Conservation (phyloP, 78 protist genomes). For the Goniomonas avonlea region DNA sequence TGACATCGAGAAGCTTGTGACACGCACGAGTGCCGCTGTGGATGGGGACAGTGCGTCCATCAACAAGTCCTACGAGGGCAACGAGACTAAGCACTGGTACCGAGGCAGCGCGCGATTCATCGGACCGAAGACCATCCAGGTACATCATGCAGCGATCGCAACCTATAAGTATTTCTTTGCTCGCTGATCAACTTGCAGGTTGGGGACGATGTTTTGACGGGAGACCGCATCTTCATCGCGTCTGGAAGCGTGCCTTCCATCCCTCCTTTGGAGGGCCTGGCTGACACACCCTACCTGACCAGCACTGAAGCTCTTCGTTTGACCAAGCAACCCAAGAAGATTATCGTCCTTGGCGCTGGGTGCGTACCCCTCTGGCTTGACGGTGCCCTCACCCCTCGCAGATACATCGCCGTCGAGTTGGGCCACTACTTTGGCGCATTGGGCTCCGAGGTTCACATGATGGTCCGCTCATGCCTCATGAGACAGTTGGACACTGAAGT, state of each 20-base stretch:
- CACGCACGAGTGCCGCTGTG: not conserved
- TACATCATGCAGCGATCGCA: no score
- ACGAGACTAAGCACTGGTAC: not conserved
- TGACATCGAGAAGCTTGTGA: no score
- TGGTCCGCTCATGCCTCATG: not conserved
- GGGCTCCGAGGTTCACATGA: not conserved
- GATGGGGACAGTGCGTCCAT: not conserved
- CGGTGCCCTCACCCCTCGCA: not conserved
- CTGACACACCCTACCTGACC: conserved; percentile 20
- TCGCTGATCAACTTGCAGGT: no score
- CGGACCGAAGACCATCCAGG: not conserved
- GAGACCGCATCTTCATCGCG: conserved; percentile 18
- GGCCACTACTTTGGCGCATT: not conserved
- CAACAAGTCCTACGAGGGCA: not conserved
- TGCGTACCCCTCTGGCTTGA: not conserved
- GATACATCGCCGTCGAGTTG: conserved; percentile 36
- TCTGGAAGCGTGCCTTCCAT: not conserved
- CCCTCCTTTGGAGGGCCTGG: not conserved
- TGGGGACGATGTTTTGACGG: no score
- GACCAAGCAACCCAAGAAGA: not conserved
- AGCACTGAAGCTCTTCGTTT: not conserved
- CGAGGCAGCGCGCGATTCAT: not conserved
- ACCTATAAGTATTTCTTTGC: no score
- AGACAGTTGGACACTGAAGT: not conserved
- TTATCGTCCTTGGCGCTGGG: conserved; percentile 3